Base-by-base conservation (phyloP, 257 asterid species). In the Paulownia fortunei region DNA sequence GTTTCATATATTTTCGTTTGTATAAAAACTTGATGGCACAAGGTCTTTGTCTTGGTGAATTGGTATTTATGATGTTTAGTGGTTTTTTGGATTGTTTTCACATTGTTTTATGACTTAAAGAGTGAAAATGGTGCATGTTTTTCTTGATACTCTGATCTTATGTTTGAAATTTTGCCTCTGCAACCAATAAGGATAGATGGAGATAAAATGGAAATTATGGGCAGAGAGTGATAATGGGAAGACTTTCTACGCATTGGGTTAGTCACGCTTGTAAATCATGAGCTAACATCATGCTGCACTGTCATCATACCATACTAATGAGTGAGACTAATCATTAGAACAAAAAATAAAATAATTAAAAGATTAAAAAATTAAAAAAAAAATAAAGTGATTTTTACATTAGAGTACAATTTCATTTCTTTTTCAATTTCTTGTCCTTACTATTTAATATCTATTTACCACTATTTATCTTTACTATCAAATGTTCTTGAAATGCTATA, bases 261-360 rank as follows among this genome's bases (percentile, higher is more conserved):
- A 3, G 73, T 70, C 86, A 84, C 84, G 86, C 88, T 79, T 73
- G 54, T 58, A 63, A 84, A 82, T 84, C 69, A 86, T 84, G 81
- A 64, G 47, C 47, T 68, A 72, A 19, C 76, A 65, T 79, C 64
- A 72, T 76, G 75, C 58, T 39, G 42, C 56, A 26, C 49, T 56
- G 58, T 54, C 72, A 75, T 82, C 62, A 85, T 80, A 8, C 21
- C 63, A 47, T 75, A 69, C 78, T 74, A 74, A 80, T 83, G 77
- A 64, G 81, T 75, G 77, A 73, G 68, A 39, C 61, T 74, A 80
- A 80, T 82, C 61, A 77, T 74, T 77, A 72, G 58, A 63, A 49
- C 49, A 65, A 36, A 44, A 44, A 44, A 44, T 2, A 2, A 7
- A 44, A 44, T 44, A n/a, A n/a, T n/a, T n/a, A n/a, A n/a, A n/a